Percentiles rank a stretch among this genome's conserved stretches.
Evolutionary conservation across 495 filamentous ascomycete genomes (phyloP).

Genomic region (Daldinia vernicosa): DNA sequence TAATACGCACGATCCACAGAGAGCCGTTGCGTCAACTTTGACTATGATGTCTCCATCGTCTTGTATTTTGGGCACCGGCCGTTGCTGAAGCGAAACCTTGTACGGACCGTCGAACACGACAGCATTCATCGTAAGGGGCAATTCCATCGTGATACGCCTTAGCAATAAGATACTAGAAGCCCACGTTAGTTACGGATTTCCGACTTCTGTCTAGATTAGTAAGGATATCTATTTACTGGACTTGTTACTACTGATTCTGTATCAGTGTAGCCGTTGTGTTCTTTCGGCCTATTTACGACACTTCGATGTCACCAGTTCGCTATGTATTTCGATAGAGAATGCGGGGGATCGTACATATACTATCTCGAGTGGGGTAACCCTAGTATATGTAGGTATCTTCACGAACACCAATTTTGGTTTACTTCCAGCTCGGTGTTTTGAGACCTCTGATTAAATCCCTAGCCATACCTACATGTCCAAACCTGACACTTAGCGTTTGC

Average conservation of each 20-base stretch:
- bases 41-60: conserved; percentile 81
- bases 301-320: conserved; percentile 15
- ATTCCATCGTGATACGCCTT: conserved; percentile 29
- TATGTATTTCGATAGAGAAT: conserved; percentile 11
- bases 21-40: conserved; percentile 83
- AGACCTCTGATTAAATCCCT: neutral
- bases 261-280: conserved; percentile 3
- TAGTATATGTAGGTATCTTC: neutral
- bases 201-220: neutral
- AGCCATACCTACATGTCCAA: neutral
- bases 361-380: conserved; percentile 19
- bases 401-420: neutral
- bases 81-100: conserved; percentile 69
- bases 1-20: conserved; percentile 87
- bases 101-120: conserved; percentile 73
- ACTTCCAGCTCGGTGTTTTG: neutral
- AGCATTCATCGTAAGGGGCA: conserved; percentile 67
- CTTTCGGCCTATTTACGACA: conserved; percentile 17
- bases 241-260: neutral
- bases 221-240: neutral
- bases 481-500: neutral
- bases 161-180: neutral
- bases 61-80: conserved; percentile 71
- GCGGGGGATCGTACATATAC: conserved; percentile 32
- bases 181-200: neutral